A percentile compares a stretch with the other conserved stretches of the same genome.
Conservation (phyloP, 257 asterid species). For the Penstemon eatonii region DNA sequence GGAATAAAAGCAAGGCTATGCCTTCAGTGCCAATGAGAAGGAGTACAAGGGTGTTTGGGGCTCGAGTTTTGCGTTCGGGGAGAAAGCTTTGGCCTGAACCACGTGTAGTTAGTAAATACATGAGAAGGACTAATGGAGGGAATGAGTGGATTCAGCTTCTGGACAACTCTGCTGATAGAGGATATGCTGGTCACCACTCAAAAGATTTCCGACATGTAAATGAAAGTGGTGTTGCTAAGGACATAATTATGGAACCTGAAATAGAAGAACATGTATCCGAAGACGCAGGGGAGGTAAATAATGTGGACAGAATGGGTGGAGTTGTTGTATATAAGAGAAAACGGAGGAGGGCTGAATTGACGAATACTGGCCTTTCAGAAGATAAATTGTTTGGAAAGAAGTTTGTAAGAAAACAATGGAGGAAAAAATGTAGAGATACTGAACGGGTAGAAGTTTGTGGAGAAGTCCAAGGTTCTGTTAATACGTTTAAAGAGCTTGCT, state of each 20-base stretch:
- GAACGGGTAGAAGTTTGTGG: conserved; percentile 17
- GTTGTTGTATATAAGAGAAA: conserved; percentile 59
- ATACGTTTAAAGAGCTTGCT: conserved; percentile 24
- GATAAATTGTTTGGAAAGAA: conserved; percentile 57
- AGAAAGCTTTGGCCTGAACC: conserved; percentile 59
- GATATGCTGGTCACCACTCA: conserved; percentile 26
- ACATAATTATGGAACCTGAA: conserved; percentile 17
- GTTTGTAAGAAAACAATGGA: conserved; percentile 56
- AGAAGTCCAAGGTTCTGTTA: conserved; percentile 6
- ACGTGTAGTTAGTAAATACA: conserved; percentile 33
- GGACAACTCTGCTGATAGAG: conserved; percentile 42
- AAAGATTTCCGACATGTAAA: conserved; percentile 33
- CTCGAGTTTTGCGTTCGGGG: conserved; percentile 82
- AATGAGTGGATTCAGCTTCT: conserved; percentile 49
- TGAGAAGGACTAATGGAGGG: conserved; percentile 32
- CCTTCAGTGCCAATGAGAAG: conserved; percentile 91
- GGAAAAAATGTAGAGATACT: conserved; percentile 34
- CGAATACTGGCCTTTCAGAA: conserved; percentile 16
- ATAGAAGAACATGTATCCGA: conserved; percentile 21
- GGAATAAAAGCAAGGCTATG: conserved; percentile 49
- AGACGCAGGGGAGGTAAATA: conserved; percentile 24
- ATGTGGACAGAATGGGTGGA: conserved; percentile 44
- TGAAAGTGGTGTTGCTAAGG: conserved; percentile 21
- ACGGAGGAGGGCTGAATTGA: conserved; percentile 42
- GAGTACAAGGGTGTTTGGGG: conserved; percentile 75